These are phyloP conservation scores for Saccharomyces pastorianus DNA, from an alignment of 1,139 yeast genomes.

Conservation along the genomic window DNA sequence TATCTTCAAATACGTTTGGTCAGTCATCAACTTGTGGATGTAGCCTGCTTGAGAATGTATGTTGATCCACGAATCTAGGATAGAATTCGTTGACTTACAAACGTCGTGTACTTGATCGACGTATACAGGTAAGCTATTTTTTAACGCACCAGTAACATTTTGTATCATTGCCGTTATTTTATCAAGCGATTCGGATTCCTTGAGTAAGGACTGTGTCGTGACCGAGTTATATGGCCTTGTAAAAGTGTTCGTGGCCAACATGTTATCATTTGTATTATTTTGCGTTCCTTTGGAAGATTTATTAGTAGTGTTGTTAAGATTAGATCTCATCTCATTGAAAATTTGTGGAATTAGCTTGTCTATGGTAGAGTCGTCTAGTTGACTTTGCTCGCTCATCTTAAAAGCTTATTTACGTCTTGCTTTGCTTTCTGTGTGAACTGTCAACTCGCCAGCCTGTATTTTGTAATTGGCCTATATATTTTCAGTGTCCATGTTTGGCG, in stretches of 20 bases:
- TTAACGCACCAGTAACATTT: slow-evolving; percentile 19
- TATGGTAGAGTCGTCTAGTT: slow-evolving; percentile 15
- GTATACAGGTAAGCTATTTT: slow-evolving; percentile 19
- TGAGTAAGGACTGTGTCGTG: slow-evolving; percentile 27
- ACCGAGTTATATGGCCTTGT: slow-evolving; percentile 5
- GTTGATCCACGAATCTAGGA: slow-evolving; percentile 28
- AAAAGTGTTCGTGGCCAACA: not conserved
- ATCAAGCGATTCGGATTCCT: slow-evolving; percentile 26
- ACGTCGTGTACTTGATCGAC: slow-evolving; percentile 23
- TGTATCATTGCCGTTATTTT: slow-evolving; percentile 25
- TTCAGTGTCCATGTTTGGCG: not conserved
- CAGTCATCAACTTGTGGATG: slow-evolving; percentile 24
- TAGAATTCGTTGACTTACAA: slow-evolving; percentile 25
- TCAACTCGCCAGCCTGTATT: not conserved
- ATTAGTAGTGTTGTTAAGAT: not conserved
- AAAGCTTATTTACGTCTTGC: not conserved
- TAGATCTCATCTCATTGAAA: slow-evolving; percentile 8
- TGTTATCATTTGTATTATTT: not conserved
- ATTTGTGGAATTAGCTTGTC: slow-evolving; percentile 27
- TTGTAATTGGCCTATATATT: not conserved
- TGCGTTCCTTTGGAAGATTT: slow-evolving; percentile 1
- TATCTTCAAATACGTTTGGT: slow-evolving; percentile 15
- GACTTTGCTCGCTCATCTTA: not conserved
- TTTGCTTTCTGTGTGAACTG: not conserved
- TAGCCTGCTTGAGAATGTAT: slow-evolving; percentile 31